Evolutionary conservation across 1,139 yeast genomes (phyloP).

Genomic region (Lodderomyces elongisporus): DNA sequence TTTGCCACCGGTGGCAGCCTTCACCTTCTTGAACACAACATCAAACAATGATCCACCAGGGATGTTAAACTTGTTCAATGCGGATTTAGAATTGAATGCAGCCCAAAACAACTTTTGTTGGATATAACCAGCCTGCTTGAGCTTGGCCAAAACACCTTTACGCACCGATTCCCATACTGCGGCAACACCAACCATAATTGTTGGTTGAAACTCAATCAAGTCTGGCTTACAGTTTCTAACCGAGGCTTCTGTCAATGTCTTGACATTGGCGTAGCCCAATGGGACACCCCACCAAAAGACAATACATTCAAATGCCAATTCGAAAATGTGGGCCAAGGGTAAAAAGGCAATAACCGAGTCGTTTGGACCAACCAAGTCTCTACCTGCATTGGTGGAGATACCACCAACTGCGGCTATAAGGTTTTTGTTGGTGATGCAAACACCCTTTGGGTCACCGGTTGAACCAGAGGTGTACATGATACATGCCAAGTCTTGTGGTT

Average conservation of each 20-base stretch:
- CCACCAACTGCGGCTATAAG: slow-evolving; percentile 85
- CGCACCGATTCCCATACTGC: slow-evolving; percentile 97
- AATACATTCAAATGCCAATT: slow-evolving; percentile 78
- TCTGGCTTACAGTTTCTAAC: slow-evolving; percentile 86
- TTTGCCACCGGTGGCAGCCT: slow-evolving; percentile 93
- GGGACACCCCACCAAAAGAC: slow-evolving; percentile 86
- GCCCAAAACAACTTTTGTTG: slow-evolving; percentile 87
- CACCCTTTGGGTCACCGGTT: slow-evolving; percentile 98
- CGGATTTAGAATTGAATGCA: slow-evolving; percentile 69
- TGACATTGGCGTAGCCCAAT: slow-evolving; percentile 88
- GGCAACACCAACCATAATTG: slow-evolving; percentile 97
- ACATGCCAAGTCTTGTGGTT: slow-evolving; percentile 75
- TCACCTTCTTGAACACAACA: slow-evolving; percentile 78
- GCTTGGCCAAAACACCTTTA: slow-evolving; percentile 82
- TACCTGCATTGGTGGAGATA: slow-evolving; percentile 58
- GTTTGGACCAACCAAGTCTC: slow-evolving; percentile 42
- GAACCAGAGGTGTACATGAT: slow-evolving; percentile 99
- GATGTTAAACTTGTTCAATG: slow-evolving; percentile 56
- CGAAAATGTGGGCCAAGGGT: slow-evolving; percentile 96
- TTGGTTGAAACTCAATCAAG: slow-evolving; percentile 80
- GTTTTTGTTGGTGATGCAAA: slow-evolving; percentile 73
- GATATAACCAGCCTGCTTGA: slow-evolving; percentile 59
- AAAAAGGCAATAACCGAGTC: slow-evolving; percentile 83
- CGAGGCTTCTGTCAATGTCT: slow-evolving; percentile 80
- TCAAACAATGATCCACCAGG: slow-evolving; percentile 67